Conservation (phyloP, 176 grass and related monocot species). For the Aechmea fasciata region DNA sequence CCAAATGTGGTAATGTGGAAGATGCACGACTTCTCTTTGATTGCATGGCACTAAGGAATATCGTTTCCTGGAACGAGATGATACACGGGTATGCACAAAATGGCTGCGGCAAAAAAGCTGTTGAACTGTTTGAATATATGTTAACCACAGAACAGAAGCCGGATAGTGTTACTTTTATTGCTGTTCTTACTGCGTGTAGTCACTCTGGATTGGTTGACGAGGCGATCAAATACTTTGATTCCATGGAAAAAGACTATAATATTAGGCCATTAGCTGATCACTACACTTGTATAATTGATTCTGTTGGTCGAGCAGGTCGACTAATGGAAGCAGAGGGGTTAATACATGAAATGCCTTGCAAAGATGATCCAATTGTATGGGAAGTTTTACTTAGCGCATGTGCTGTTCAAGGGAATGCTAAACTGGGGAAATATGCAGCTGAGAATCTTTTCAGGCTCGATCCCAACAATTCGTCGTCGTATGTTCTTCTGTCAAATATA, state of each 20-base stretch:
- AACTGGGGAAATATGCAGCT: constrained; percentile 49
- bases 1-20: constrained; percentile 71
- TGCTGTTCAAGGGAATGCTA: constrained; percentile 64
- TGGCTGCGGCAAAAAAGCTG: constrained; percentile 49
- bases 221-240: constrained; percentile 48
- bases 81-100: constrained; percentile 87
- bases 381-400: constrained; percentile 77
- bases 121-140: constrained; percentile 72
- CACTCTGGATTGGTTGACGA: constrained; percentile 55
- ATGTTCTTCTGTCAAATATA: constrained; percentile 90
- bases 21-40: constrained; percentile 53
- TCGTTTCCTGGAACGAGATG: constrained; percentile 99
- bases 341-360: constrained; percentile 48
- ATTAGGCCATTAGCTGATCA: constrained; percentile 61
- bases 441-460: constrained; percentile 61
- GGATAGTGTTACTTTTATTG: constrained; percentile 65
- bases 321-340: constrained; percentile 53
- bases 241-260: constrained; percentile 41
- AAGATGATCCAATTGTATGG: constrained; percentile 70
- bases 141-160: constrained; percentile 56
- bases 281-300: constrained; percentile 84
- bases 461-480: constrained; percentile 62
- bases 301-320: constrained; percentile 57
- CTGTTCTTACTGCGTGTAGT: constrained; percentile 72
- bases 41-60: constrained; percentile 53